A percentile compares a stretch with the other conserved stretches of the same genome.
These are phyloP conservation scores for Echeveria elegans DNA, from an alignment of 164 flowering plant genomes.

Conservation along the genomic window DNA sequence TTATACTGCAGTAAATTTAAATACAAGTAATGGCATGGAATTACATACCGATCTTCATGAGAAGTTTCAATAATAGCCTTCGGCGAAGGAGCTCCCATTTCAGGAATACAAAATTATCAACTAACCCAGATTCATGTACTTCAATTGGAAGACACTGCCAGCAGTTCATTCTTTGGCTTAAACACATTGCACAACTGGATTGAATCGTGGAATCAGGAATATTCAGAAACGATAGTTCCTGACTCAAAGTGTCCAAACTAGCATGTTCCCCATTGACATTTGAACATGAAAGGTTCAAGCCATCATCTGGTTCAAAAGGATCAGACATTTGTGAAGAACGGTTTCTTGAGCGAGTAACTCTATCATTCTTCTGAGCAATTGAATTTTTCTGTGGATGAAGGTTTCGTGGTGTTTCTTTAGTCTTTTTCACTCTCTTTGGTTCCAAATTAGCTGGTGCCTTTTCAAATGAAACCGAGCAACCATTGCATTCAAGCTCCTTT, in stretches of 20 bases:
- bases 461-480: background rate
- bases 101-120: slow-evolving; percentile 31
- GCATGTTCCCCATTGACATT: slow-evolving; percentile 12
- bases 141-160: slow-evolving; percentile 48
- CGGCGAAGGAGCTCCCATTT: slow-evolving; percentile 64
- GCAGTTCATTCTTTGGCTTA: slow-evolving; percentile 31
- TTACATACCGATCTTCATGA: slow-evolving; percentile 35
- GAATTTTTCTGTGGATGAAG: slow-evolving; percentile 16
- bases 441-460: slow-evolving; percentile 11
- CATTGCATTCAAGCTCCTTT: background rate
- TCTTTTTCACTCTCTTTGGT: slow-evolving; percentile 30
- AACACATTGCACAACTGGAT: slow-evolving; percentile 20
- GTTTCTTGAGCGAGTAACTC: slow-evolving; percentile 46
- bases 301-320: slow-evolving; percentile 11
- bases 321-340: slow-evolving; percentile 25
- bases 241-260: slow-evolving; percentile 13
- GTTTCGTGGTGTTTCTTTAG: slow-evolving; percentile 28
- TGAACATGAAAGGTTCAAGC: slow-evolving; percentile 12
- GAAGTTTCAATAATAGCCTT: slow-evolving; percentile 32
- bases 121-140: slow-evolving; percentile 27
- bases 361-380: slow-evolving; percentile 23
- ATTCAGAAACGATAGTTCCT: slow-evolving; percentile 14
- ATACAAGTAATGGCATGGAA: background rate
- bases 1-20: background rate
- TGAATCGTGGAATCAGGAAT: slow-evolving; percentile 12